Evolutionary conservation across 176 grass and related monocot genomes (phyloP).

Genomic region (Thinopyrum elongatum): DNA sequence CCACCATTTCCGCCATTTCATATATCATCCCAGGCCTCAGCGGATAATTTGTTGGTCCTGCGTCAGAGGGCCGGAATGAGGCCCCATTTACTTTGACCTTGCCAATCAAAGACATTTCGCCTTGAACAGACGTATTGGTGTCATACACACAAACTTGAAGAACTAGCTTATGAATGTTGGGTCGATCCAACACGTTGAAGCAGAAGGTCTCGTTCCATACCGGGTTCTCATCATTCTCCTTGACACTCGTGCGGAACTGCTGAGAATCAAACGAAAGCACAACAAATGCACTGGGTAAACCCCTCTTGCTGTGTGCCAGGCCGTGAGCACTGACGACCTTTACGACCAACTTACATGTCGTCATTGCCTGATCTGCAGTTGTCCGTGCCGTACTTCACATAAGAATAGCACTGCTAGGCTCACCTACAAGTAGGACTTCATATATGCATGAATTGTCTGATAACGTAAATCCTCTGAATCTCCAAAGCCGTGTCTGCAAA

Average conservation of each 20-base stretch:
- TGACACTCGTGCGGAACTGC: constrained; percentile 64
- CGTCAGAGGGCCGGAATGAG: too few species aligned
- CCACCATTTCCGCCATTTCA: too few species aligned
- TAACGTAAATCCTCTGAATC: too few species aligned
- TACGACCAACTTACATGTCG: neutral
- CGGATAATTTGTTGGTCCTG: too few species aligned
- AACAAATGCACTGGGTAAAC: constrained; percentile 67
- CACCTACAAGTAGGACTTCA: too few species aligned
- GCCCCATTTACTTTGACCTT: constrained; percentile 36
- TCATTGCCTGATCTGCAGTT: too few species aligned
- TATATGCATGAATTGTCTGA: too few species aligned
- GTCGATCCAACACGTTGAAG: constrained; percentile 67
- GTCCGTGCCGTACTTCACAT: too few species aligned
- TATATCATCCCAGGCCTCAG: too few species aligned
- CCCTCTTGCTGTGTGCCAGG: neutral
- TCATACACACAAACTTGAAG: constrained; percentile 90
- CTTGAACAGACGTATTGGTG: constrained; percentile 40
- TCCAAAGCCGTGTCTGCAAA: too few species aligned
- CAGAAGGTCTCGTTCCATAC: constrained; percentile 85
- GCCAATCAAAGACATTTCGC: constrained; percentile 62
- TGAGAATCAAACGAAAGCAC: constrained; percentile 79
- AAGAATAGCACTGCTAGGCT: too few species aligned
- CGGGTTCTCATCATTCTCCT: constrained; percentile 78
- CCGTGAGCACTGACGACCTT: constrained; percentile 48
- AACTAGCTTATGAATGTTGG: constrained; percentile 53